Base-by-base conservation (phyloP, 345 rosid genomes). In the Barbarea vulgaris region DNA sequence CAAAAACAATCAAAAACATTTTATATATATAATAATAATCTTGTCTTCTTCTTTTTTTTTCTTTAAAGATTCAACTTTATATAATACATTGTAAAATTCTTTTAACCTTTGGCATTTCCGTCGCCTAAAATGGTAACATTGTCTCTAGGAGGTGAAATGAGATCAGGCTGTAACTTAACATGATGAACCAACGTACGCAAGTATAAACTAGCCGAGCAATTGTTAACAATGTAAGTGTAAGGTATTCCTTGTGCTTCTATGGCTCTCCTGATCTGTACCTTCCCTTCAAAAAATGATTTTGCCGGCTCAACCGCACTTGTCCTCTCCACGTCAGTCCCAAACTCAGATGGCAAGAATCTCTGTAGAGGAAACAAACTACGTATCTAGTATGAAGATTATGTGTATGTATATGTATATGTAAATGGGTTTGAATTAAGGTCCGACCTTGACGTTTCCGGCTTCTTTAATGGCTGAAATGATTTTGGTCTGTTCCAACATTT, bases 261-360 rank as follows among this genome's bases (percentile, higher is more conserved):
- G 17, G 72, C 75, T 33, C 77, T 30, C 7, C 81, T 70, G 21
- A 81, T 75, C 54, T 47, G 55, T 7, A 73, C 34, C 60, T 83
- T 80, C 34, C 9, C 8, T 4, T 7, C 17, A 22, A 80, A 84
- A 18, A 51, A 2, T 25, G 68, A 37, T 50, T 30, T 51, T 15
- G 72, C 28, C 13, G 83, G 85, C 71, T 74, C 84, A 5, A 78
- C 69, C 0, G 78, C 77, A 30, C 46, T 57, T 1, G 56, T 42
- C 18, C 56, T 62, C 37, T 78, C 77, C 22, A 70, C 81, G 39
- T 81, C 76, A 2, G 6, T 25, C 7, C 85, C 83, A 17, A 83
- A 83, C 50, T 80, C 85, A 6, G 80, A 75, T 2, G 85, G 85
- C 62, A 83, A 54, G 53, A 83, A 74, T 47, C 83, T 80, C 83